Conservation (phyloP, 345 rosid species). For the Gossypium raimondii region DNA sequence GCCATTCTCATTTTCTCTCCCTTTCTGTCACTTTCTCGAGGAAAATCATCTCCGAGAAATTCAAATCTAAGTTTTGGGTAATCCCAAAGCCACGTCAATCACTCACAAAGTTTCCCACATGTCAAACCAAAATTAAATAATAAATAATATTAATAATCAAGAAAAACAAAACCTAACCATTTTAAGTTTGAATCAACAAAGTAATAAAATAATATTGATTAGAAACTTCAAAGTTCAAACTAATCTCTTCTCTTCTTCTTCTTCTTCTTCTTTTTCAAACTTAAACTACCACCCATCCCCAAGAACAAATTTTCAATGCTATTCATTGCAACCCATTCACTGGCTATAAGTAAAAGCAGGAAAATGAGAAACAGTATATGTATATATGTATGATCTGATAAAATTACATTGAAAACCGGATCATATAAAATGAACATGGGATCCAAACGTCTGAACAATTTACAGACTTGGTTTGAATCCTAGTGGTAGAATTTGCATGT, state of each 20-base stretch:
- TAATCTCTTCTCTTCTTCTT: neutral
- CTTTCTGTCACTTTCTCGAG: neutral
- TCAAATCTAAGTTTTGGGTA: neutral
- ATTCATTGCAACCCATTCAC: neutral
- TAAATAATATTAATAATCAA: neutral
- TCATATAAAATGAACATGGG: neutral
- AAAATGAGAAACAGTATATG: neutral
- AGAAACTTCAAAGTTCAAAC: neutral
- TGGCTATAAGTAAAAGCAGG: neutral
- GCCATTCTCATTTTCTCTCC: neutral
- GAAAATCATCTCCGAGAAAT: conserved; percentile 9
- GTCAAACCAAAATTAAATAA: conserved; percentile 12
- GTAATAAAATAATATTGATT: neutral
- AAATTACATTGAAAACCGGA: neutral
- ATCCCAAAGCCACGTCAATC: conserved; percentile 32
- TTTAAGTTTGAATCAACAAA: neutral
- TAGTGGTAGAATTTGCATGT: neutral
- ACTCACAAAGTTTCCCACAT: conserved; percentile 19
- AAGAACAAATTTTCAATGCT: neutral
- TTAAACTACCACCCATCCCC: neutral
- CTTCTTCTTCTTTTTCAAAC: neutral
- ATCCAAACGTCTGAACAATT: neutral
- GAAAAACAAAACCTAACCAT: conserved; percentile 10
- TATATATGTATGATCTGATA: neutral
- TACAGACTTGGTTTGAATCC: neutral